A percentile compares a stretch with the other conserved stretches of the same genome.
phyloP scores from a whole-genome alignment of 495 filamentous ascomycete genomes.

The Lophiotrema nucula region DNA sequence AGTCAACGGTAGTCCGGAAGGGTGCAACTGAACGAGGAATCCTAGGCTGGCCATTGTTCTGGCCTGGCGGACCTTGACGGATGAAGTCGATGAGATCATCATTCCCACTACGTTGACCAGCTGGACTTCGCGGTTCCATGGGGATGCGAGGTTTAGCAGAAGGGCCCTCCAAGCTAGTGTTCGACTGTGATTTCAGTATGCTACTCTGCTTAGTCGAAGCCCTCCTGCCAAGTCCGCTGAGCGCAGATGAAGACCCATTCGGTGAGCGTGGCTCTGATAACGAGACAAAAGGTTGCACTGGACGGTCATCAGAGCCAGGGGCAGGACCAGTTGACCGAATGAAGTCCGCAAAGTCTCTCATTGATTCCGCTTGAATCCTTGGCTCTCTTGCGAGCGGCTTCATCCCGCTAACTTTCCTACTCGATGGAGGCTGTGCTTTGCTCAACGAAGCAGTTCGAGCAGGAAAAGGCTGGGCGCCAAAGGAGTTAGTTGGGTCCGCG shows the following conservation, averaged over 20 bases:
- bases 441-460: neutral
- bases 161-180: constrained; percentile 14
- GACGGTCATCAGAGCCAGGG: constrained; percentile 36
- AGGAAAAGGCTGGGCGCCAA: constrained; percentile 25
- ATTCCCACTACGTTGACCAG: constrained; percentile 61
- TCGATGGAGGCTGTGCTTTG: constrained; percentile 1
- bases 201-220: constrained; percentile 13
- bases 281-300: constrained; percentile 31
- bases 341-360: constrained; percentile 80
- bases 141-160: constrained; percentile 16
- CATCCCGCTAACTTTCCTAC: neutral
- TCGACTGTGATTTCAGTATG: constrained; percentile 4
- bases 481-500: constrained; percentile 18
- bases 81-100: constrained; percentile 94
- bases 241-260: constrained; percentile 4
- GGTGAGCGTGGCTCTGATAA: constrained; percentile 9
- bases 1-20: constrained; percentile 81
- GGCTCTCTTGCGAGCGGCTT: constrained; percentile 59
- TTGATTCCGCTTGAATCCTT: constrained; percentile 60
- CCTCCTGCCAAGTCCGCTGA: constrained; percentile 28
- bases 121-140: constrained; percentile 71
- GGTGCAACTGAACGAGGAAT: constrained; percentile 83
- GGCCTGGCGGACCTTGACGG: constrained; percentile 68
- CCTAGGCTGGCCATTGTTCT: constrained; percentile 54
- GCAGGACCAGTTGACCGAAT: constrained; percentile 76